phyloP scores from a whole-genome alignment of 2,329 filamentous ascomycete genomes.

The Nemania bipapillata region DNA sequence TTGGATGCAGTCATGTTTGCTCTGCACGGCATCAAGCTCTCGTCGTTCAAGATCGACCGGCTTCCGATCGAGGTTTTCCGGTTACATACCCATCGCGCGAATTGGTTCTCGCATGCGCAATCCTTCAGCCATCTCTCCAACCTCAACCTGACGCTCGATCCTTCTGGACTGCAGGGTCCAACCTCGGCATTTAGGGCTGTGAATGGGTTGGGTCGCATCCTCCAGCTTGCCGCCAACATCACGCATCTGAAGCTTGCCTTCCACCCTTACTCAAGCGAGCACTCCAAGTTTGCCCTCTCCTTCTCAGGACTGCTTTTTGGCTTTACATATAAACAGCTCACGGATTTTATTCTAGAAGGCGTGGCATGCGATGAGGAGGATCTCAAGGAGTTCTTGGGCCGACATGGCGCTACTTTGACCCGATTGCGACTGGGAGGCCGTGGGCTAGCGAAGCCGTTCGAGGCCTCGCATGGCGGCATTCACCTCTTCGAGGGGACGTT shows the following conservation, averaged over 20 bases:
- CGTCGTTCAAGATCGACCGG: slow-evolving; percentile 57
- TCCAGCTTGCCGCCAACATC: slow-evolving; percentile 55
- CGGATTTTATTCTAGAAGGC: slow-evolving; percentile 58
- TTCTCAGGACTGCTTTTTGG: slow-evolving; percentile 55
- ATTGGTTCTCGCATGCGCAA: slow-evolving; percentile 57
- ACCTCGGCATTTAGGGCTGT: slow-evolving; percentile 55
- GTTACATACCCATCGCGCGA: slow-evolving; percentile 52
- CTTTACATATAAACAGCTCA: slow-evolving; percentile 55
- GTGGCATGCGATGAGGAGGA: slow-evolving; percentile 58
- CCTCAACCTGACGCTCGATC: slow-evolving; percentile 57
- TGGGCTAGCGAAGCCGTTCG: slow-evolving; percentile 55
- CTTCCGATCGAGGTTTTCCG: slow-evolving; percentile 59
- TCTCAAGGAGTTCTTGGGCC: slow-evolving; percentile 56
- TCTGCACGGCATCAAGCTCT: slow-evolving; percentile 52
- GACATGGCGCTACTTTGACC: slow-evolving; percentile 55
- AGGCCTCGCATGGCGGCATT: slow-evolving; percentile 57
- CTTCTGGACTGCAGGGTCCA: slow-evolving; percentile 54
- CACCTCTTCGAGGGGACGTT: slow-evolving; percentile 59
- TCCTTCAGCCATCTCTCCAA: slow-evolving; percentile 55
- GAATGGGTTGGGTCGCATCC: slow-evolving; percentile 57
- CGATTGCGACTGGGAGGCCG: slow-evolving; percentile 59
- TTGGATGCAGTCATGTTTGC: slow-evolving; percentile 56
- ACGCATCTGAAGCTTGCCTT: slow-evolving; percentile 57
- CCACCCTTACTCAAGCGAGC: slow-evolving; percentile 55
- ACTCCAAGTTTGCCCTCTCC: slow-evolving; percentile 56